Conservation (phyloP, 768 basidiomycete species). For the Polyporus arcularius region DNA sequence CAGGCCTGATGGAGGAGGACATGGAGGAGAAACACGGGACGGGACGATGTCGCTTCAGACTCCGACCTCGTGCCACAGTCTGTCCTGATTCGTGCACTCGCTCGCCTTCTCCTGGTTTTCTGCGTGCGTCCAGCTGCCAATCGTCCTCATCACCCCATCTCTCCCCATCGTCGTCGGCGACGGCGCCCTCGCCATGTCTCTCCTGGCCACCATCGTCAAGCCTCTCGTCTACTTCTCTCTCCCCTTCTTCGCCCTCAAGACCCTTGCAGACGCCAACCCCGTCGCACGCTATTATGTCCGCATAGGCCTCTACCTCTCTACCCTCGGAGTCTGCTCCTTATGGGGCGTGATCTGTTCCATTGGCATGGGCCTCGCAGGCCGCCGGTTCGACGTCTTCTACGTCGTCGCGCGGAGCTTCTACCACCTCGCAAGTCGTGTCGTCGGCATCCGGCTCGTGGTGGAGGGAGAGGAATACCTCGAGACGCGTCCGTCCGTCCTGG, state of each 20-base stretch:
- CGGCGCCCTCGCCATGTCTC: conserved; percentile 52
- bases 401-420: conserved; percentile 87
- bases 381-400: conserved; percentile 77
- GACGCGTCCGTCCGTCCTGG: conserved; percentile 70
- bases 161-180: conserved; percentile 9
- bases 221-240: conserved; percentile 79
- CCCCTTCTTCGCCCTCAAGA: conserved; percentile 65
- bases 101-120: conserved; percentile 8
- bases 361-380: conserved; percentile 65
- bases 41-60: conserved; percentile 1
- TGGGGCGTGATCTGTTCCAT: conserved; percentile 72
- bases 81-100: conserved; percentile 9
- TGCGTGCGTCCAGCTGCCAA: conserved; percentile 5
- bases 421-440: conserved; percentile 54
- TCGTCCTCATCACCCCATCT: conserved; percentile 3
- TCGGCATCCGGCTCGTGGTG: conserved; percentile 72
- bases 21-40: conserved; percentile 6
- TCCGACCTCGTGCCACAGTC: neutral
- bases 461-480: conserved; percentile 85
- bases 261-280: conserved; percentile 56
- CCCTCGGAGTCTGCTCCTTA: conserved; percentile 68
- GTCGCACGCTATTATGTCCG: conserved; percentile 72
- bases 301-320: conserved; percentile 68
- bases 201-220: conserved; percentile 60
- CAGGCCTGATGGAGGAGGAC: conserved; percentile 9